These are phyloP conservation scores for Alternaria brassicae DNA, from an alignment of 2,329 filamentous ascomycete species.

Conservation along the genomic window DNA sequence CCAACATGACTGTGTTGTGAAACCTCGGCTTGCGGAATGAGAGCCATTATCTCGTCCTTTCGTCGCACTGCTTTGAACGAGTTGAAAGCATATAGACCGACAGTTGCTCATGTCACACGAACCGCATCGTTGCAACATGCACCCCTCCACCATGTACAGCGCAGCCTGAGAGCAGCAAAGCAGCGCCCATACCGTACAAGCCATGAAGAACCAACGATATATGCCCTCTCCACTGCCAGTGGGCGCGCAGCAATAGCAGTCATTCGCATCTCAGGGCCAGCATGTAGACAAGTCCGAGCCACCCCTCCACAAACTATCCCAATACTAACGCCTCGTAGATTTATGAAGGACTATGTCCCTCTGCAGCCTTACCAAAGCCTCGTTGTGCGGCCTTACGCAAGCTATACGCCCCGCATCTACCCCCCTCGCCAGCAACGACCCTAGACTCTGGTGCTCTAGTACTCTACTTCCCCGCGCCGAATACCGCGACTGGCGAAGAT, in stretches of 20 bases:
- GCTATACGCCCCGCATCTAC: conserved; percentile 66
- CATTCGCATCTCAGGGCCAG: conserved; percentile 82
- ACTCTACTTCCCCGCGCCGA: conserved; percentile 80
- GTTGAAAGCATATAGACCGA: neutral
- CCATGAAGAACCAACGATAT: conserved; percentile 70
- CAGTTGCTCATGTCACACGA: neutral
- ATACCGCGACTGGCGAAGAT: conserved; percentile 90
- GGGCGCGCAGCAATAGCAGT: conserved; percentile 91
- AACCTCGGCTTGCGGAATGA: conserved; percentile 41
- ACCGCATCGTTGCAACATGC: conserved; percentile 1
- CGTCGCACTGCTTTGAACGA: conserved; percentile 12
- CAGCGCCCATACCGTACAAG: conserved; percentile 22
- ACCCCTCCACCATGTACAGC: conserved; percentile 9
- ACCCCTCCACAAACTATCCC: neutral
- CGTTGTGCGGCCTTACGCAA: conserved; percentile 75
- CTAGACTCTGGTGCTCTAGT: conserved; percentile 82
- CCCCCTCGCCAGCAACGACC: conserved; percentile 54
- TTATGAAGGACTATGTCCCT: conserved; percentile 68
- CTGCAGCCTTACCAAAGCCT: conserved; percentile 61
- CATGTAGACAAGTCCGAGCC: conserved; percentile 67
- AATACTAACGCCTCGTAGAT: conserved; percentile 58
- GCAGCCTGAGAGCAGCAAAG: conserved; percentile 23
- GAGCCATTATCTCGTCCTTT: conserved; percentile 35
- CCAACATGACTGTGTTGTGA: conserved; percentile 24
- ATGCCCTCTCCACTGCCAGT: conserved; percentile 85